A percentile compares a stretch with the other conserved stretches of the same genome.
Evolutionary conservation across 1,284 basidiomycete genomes (phyloP).

Genomic region (Apiotrichum montevideense): DNA sequence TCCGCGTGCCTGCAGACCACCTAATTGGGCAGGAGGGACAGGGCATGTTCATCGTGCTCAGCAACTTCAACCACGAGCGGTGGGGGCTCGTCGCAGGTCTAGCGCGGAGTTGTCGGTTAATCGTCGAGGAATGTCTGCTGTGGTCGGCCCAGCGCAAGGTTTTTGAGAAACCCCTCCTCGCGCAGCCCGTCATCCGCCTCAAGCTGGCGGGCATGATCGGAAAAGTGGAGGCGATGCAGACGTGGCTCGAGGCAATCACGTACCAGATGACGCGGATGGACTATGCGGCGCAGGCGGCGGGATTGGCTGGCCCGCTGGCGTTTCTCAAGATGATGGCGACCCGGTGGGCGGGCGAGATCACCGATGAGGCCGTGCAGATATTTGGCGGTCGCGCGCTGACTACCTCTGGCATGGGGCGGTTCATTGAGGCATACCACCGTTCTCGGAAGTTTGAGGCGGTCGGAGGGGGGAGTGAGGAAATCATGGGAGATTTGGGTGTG

Average conservation of each 20-base stretch:
- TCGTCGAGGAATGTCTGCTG: constrained; percentile 46
- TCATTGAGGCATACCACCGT: constrained; percentile 50
- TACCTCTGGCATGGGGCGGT: constrained; percentile 50
- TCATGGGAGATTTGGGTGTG: constrained; percentile 52
- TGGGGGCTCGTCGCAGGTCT: constrained; percentile 44
- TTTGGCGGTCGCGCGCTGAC: constrained; percentile 34
- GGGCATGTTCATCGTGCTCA: constrained; percentile 68
- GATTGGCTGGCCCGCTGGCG: constrained; percentile 46
- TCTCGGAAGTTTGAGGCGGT: constrained; percentile 83
- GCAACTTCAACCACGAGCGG: constrained; percentile 45
- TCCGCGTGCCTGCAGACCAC: constrained; percentile 76
- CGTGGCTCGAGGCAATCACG: constrained; percentile 82
- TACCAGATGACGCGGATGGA: constrained; percentile 84
- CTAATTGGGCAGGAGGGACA: constrained; percentile 76
- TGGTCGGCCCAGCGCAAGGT: constrained; percentile 73
- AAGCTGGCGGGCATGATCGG: constrained; percentile 74
- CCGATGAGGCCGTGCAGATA: constrained; percentile 51
- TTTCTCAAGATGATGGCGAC: constrained; percentile 57
- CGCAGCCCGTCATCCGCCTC: constrained; percentile 71
- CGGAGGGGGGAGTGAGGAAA: constrained; percentile 47
- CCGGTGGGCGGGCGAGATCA: constrained; percentile 44
- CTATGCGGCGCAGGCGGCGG: constrained; percentile 61
- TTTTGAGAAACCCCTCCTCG: constrained; percentile 77
- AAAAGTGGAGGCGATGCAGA: constrained; percentile 72
- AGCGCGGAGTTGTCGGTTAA: constrained; percentile 32